phyloP scores from a whole-genome alignment of 2,329 filamentous ascomycete species.

The Cytospora paraplurivora region DNA sequence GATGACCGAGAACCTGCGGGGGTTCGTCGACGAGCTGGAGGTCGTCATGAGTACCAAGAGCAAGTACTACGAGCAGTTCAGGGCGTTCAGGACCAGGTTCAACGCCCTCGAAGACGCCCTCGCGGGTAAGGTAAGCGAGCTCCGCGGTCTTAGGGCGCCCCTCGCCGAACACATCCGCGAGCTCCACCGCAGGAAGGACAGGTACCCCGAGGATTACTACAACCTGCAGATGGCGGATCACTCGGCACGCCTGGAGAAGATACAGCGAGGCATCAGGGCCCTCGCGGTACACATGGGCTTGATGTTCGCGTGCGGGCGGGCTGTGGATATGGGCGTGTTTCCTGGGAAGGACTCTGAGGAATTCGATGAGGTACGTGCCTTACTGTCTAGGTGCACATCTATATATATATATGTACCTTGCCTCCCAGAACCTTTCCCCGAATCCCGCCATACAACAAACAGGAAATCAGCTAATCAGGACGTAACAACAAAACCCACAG shows the following conservation, averaged over 20 bases:
- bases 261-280: not conserved
- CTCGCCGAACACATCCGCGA: not conserved
- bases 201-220: not conserved
- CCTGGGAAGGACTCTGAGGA: not conserved
- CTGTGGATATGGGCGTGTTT: slow-evolving; percentile 12
- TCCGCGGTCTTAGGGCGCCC: not conserved
- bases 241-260: not conserved
- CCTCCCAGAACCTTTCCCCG: too few relatives aligned
- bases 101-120: slow-evolving; percentile 1
- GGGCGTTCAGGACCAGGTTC: slow-evolving; percentile 9
- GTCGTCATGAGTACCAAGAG: slow-evolving; percentile 1
- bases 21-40: slow-evolving; percentile 10
- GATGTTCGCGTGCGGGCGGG: slow-evolving; percentile 17
- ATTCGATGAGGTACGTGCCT: slow-evolving; percentile 14
- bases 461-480: not conserved
- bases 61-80: not conserved
- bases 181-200: not conserved
- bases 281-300: not conserved
- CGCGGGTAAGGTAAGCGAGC: slow-evolving; percentile 2
- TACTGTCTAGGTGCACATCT: too few relatives aligned
- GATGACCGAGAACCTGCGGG: slow-evolving; percentile 2
- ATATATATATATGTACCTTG: too few relatives aligned
- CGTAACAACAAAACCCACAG: slow-evolving; percentile 1
- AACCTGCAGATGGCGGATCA: not conserved
- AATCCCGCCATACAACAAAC: too few relatives aligned